These are phyloP conservation scores for Solanum corneliomulleri DNA, from an alignment of 257 asterid genomes.

Conservation along the genomic window DNA sequence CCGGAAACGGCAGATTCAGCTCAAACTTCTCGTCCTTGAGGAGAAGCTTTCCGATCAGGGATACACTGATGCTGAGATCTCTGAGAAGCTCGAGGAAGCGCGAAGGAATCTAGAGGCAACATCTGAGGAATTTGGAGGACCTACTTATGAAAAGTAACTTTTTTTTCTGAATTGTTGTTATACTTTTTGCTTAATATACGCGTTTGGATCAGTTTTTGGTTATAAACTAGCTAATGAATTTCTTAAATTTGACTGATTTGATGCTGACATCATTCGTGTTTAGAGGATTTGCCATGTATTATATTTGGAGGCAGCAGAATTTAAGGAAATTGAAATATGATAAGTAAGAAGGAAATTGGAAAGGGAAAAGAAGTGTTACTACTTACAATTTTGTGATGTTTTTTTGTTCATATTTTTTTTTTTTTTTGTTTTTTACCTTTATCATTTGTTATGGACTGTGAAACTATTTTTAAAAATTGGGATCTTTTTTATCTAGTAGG, in stretches of 20 bases:
- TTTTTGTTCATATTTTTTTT: background rate
- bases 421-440: background rate
- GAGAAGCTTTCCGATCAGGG: conserved; percentile 71
- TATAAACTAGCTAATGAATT: background rate
- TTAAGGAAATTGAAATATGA: background rate
- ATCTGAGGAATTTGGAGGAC: conserved; percentile 44
- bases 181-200: background rate
- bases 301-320: background rate
- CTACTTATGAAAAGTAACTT: background rate
- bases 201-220: background rate
- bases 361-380: background rate
- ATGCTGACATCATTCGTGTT: background rate
- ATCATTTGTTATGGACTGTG: background rate
- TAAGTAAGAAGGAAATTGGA: background rate
- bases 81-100: conserved; percentile 59
- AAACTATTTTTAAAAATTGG: background rate
- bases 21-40: conserved; percentile 70
- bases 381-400: background rate
- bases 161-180: background rate
- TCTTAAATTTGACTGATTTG: background rate
- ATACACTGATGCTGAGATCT: conserved; percentile 57
- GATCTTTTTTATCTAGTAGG: background rate
- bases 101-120: conserved; percentile 44
- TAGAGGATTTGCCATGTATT: background rate
- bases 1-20: conserved; percentile 80